Evolutionary conservation across 2,329 filamentous ascomycete species (phyloP).

Genomic region (Aureobasidium uvarum): DNA sequence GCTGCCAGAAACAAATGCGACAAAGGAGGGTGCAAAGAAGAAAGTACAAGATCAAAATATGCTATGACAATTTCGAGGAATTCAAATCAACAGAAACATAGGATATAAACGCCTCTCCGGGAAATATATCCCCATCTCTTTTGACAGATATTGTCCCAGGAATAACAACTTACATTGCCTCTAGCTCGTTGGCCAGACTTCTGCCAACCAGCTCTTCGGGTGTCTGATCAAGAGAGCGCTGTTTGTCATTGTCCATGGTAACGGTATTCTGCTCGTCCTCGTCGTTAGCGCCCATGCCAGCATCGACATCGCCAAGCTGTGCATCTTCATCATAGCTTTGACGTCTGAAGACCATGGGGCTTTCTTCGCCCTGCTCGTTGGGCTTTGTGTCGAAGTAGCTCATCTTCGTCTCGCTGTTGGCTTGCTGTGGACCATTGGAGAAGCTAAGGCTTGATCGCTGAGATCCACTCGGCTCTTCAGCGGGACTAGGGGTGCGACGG

Average conservation of each 20-base stretch:
- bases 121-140: background rate
- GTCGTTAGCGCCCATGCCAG: conserved; percentile 39
- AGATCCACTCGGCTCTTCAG: conserved; percentile 8
- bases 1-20: conserved; percentile 24
- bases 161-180: conserved; percentile 12
- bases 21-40: background rate
- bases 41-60: conserved; percentile 5
- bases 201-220: conserved; percentile 27
- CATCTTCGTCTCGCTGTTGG: background rate
- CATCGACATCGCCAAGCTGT: conserved; percentile 51
- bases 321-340: conserved; percentile 61
- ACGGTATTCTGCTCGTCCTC: conserved; percentile 33
- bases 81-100: conserved; percentile 22
- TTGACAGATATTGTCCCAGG: background rate
- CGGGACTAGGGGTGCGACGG: conserved; percentile 58
- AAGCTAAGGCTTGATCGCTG: conserved; percentile 25
- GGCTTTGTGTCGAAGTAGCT: background rate
- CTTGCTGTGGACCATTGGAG: conserved; percentile 28
- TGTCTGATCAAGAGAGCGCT: conserved; percentile 28
- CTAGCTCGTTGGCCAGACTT: conserved; percentile 35
- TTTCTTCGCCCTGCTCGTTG: conserved; percentile 33
- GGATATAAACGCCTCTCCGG: background rate
- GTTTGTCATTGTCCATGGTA: conserved; percentile 31
- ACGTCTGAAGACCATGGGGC: conserved; percentile 55
- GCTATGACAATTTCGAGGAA: conserved; percentile 10